Evolutionary conservation across 2,329 filamentous ascomycete genomes (phyloP), one percentile per base, ranked within the genome.

Genomic region (Aspergillus ustus): DNA sequence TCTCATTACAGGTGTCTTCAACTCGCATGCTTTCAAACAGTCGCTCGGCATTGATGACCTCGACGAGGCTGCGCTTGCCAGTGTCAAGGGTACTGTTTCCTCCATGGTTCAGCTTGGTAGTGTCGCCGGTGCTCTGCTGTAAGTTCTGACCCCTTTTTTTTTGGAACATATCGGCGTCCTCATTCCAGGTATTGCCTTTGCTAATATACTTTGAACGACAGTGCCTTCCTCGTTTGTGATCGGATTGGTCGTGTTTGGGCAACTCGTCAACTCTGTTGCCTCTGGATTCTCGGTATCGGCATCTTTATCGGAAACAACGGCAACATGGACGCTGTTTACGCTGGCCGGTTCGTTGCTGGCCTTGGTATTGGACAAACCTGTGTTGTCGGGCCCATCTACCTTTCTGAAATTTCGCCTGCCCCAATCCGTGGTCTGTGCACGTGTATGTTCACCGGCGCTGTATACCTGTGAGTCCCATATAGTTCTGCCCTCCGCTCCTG

Each of bases 71-170:
- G 82, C 85, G 51, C 80, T 84, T 70, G 87, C 89, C 63, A 87
- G 91, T 73, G 88, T 89, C 78, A 87, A 90, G 77, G 87, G 85
- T 67, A 93, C 93, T 75, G 89, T 93, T 58, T 89, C 90, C 1
- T 85, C 89, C 52, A 93, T 93, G 91, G 91, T 93, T 0, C 91
- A 93, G 76, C 87, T 93, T 69, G 91, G 91, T 22, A 90, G 86
- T 25, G 89, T 93, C 31, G 87, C 81, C 4, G 91, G 91, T 48
- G 89, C 90, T 31, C 80, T 91, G 31, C 82, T 89, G 25, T 25
- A 25, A 25, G 25, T 25, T 2, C 3, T 25, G n/a, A n/a, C n/a
- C n/a, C n/a, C n/a, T n/a, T n/a, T 25, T 25, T 25, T 25, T 25
- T 25, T 25, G 4, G 25, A 25, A 25, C 25, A 25, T 5, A 5